Evolutionary conservation across 2,329 filamentous ascomycete species (phyloP), one percentile per base, ranked within the genome.

Genomic region (Nothophoma quercina): DNA sequence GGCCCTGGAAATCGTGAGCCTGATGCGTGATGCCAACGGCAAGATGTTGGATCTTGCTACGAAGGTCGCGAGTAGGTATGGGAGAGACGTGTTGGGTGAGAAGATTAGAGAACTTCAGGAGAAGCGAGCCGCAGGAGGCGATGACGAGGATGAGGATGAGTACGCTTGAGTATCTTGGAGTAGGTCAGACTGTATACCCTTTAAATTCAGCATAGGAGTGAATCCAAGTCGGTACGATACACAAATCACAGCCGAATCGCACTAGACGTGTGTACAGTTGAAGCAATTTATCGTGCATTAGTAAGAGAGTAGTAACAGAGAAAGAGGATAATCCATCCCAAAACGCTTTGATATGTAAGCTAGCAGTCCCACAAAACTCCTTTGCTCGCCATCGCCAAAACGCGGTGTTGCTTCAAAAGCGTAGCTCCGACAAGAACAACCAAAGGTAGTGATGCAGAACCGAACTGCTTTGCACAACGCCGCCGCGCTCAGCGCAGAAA

Each of bases 101-200:
- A 98, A 98, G 84, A 98, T 99, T 68, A 83, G 88, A 43, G 90
- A 96, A 70, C 66, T 95, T 65, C 92, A 87, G 1, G 93, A 97
- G 79, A 81, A 80, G 69, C 82, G 86, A 69, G 75, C 87, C 32
- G 80, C 82, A 53, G 86, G 84, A 7, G 76, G 84, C 71, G 87
- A 84, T 15, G 87, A 84, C 15, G 83, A 72, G 5, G 62, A 69
- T 8, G 57, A 59, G 2, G 26, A 51, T 18, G 47, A 59, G 19
- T 58, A 36, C n/a, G 43, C 46, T 16, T 54, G 42, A 51, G 34
- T 13, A n/a, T 23, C 12, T n/a, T n/a, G n/a, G n/a, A n/a, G n/a
- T n/a, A n/a, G n/a, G n/a, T n/a, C n/a, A n/a, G n/a, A n/a, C n/a
- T n/a, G n/a, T n/a, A n/a, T n/a, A n/a, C n/a, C n/a, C n/a, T n/a